Evolutionary conservation across 225 moss, liverwort and hornwort species (phyloP).

Genomic region (Sphagnum contortum): DNA sequence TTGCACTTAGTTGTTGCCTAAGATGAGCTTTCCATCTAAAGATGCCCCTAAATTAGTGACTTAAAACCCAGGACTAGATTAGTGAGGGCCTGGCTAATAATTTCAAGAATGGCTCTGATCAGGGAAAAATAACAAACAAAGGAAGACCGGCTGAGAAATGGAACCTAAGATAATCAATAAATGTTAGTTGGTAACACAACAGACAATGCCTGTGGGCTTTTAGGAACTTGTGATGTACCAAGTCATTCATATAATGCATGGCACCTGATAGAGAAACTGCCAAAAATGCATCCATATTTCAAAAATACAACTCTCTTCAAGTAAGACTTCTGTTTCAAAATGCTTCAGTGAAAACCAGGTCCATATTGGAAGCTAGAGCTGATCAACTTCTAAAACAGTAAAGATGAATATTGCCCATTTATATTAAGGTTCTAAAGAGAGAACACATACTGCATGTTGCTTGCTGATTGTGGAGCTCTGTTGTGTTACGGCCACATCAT

Average conservation of each 20-base stretch:
- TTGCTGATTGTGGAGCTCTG: constrained; percentile 59
- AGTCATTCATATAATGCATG: constrained; percentile 78
- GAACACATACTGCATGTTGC: constrained; percentile 62
- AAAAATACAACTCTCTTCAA: background rate
- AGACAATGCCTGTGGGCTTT: constrained; percentile 71
- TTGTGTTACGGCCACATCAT: constrained; percentile 81
- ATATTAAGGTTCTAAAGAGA: background rate
- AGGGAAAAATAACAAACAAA: too few species aligned
- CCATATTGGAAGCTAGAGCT: too few species aligned
- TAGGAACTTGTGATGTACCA: constrained; percentile 64
- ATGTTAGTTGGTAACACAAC: constrained; percentile 79
- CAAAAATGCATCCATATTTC: constrained; percentile 1
- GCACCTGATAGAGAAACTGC: constrained; percentile 89
- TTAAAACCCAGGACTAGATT: too few species aligned
- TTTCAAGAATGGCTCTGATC: too few species aligned
- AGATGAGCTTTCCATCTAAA: too few species aligned
- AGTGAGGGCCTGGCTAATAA: too few species aligned
- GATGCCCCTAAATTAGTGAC: too few species aligned
- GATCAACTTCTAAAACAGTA: too few species aligned
- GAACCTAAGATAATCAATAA: constrained; percentile 62
- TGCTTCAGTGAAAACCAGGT: background rate
- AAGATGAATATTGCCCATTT: too few species aligned
- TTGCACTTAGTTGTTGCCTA: too few species aligned
- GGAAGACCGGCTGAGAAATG: background rate
- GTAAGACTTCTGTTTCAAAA: too few species aligned